A percentile compares a stretch with the other conserved stretches of the same genome.
Evolutionary conservation across 495 filamentous ascomycete genomes (phyloP).

Genomic region (Pseudotulostoma volvatum): DNA sequence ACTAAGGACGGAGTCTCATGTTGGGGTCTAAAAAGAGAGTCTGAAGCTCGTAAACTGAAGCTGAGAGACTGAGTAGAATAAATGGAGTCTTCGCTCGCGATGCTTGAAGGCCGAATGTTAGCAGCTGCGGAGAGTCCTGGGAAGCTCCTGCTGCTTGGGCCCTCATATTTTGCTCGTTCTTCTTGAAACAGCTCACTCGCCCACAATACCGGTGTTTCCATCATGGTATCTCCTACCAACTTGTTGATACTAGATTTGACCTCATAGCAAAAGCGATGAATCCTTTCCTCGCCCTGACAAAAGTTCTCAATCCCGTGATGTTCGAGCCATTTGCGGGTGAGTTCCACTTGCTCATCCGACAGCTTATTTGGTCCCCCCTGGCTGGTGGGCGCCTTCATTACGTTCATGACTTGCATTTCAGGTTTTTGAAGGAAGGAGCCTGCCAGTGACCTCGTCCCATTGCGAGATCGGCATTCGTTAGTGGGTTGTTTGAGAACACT

Average conservation of each 20-base stretch:
- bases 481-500: conserved; percentile 24
- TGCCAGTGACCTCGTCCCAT: conserved; percentile 29
- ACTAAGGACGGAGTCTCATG: conserved; percentile 21
- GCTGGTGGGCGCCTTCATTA: conserved; percentile 66
- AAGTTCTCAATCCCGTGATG: conserved; percentile 79
- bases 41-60: conserved; percentile 22
- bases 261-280: conserved; percentile 87
- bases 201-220: conserved; percentile 82
- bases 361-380: conserved; percentile 89
- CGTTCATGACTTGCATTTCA: conserved; percentile 72
- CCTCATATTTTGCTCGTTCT: conserved; percentile 63
- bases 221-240: conserved; percentile 69
- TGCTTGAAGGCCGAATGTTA: conserved; percentile 32
- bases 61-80: conserved; percentile 16
- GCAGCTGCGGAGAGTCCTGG: conserved; percentile 27
- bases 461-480: conserved; percentile 31
- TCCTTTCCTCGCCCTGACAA: conserved; percentile 87
- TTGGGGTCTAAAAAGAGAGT: conserved; percentile 25
- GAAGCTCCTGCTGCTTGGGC: conserved; percentile 32
- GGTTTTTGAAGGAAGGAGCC: conserved; percentile 64
- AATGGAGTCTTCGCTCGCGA: conserved; percentile 34
- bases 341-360: conserved; percentile 85
- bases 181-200: conserved; percentile 75
- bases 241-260: conserved; percentile 75
- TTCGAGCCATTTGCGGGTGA: conserved; percentile 70